Base-by-base conservation (phyloP, 306 rosid species). In the Cercis canadensis region DNA sequence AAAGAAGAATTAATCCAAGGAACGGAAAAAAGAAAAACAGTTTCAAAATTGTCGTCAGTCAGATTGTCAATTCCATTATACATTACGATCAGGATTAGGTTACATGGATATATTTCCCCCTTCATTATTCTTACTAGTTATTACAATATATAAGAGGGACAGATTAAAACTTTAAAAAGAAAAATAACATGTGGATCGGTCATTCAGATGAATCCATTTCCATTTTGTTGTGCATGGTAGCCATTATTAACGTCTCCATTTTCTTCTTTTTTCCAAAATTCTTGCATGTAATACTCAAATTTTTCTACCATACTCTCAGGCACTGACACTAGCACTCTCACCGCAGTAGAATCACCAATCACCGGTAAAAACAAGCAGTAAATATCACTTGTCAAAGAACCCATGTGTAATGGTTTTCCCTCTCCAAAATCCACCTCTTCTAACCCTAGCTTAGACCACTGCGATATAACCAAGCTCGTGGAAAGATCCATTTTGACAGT, bases 321-420 rank as follows among this genome's bases (percentile, higher is more conserved):
- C 43, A 90, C 70, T 16, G 98, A 92, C 29, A 92, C 85, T 1
- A 78, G 84, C 62, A 89, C 96, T 72, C 88, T 83, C 51, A 89
- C 86, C 5, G 89, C 83, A 3, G 82, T 45, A 21, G 16, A 32
- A 24, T 86, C 90, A 0, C 86, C 91, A 7, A 31, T 12, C 2
- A 88, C 96, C 0, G 98, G 98, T 51, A 92, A 81, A 82, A 92
- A 88, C 72, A 89, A 70, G 78, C 98, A 92, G 84, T 89, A 92
- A 67, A 92, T 75, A 36, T 81, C 96, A 57, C 98, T 87, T 0
- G 89, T 67, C 1, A 92, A 34, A 15, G 98, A 82, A 7, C 98
- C 98, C 95, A 92, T 86, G 2, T 86, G 85, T 11, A 87, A 4
- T 2, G 96, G 77, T 65, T 85, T 88, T 24, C 96, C 98, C 62